These are phyloP conservation scores for Triticum timopheevii DNA, from an alignment of 176 grass and related monocot species.

Conservation along the genomic window DNA sequence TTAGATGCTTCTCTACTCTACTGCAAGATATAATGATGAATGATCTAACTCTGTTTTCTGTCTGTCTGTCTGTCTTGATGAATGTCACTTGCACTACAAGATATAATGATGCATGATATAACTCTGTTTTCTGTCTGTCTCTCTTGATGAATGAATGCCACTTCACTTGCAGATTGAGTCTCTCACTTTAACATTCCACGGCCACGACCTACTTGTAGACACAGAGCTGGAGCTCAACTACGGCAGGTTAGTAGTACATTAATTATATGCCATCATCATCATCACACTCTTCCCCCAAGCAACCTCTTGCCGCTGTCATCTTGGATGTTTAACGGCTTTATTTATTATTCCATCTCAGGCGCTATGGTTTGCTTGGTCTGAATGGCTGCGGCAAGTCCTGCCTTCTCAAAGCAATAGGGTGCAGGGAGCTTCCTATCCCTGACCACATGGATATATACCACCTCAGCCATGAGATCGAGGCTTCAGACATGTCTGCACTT, in stretches of 20 bases:
- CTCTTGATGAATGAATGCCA: neutral
- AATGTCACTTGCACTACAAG: no score
- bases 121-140: neutral
- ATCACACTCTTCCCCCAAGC: no score
- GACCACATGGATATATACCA: constrained; percentile 86
- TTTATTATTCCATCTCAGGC: constrained; percentile 42
- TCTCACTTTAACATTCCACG: constrained; percentile 47
- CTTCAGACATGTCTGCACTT: constrained; percentile 81
- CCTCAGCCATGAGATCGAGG: constrained; percentile 76
- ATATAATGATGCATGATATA: neutral
- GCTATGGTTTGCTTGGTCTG: constrained; percentile 80
- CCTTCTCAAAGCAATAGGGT: constrained; percentile 68
- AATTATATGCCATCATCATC: no score
- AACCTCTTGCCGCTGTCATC: neutral
- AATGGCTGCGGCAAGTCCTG: constrained; percentile 92
- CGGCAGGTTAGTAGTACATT: constrained; percentile 13
- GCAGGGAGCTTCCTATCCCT: constrained; percentile 72
- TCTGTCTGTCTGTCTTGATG: no score
- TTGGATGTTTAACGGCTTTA: neutral
- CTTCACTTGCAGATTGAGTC: constrained; percentile 34
- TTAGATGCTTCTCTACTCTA: no score
- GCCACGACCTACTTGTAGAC: constrained; percentile 42
- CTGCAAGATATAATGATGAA: no score
- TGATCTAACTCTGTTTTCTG: no score
- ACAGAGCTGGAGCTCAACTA: constrained; percentile 44